A percentile compares a stretch with the other conserved stretches of the same genome.
Evolutionary conservation across 768 basidiomycete species (phyloP).

Genomic region (Russula earlei): DNA sequence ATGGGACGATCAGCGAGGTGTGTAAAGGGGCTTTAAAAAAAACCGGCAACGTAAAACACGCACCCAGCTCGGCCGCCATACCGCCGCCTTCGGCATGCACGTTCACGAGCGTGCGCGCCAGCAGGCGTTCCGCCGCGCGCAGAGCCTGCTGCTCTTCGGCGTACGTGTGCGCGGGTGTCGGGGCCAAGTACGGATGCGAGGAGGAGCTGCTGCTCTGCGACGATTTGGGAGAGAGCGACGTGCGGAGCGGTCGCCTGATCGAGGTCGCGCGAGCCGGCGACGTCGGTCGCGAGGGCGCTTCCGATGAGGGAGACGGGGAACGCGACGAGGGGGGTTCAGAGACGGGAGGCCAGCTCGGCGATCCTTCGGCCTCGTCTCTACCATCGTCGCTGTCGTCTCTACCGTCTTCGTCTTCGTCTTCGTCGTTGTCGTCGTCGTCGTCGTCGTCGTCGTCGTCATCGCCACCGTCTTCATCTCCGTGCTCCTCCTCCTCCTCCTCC

Average conservation of each 20-base stretch:
- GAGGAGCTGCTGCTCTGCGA: too few relatives aligned
- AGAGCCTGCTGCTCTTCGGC: constrained; percentile 30
- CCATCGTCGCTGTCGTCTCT: too few relatives aligned
- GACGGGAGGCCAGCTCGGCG: constrained; percentile 9
- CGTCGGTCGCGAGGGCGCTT: constrained; percentile 6
- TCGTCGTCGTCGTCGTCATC: too few relatives aligned
- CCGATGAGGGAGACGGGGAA: constrained; percentile 22
- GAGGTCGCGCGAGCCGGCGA: constrained; percentile 5
- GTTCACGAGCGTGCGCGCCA: constrained; percentile 37
- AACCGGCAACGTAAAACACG: background rate
- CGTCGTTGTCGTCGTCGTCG: constrained; percentile 18
- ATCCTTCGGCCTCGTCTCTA: background rate
- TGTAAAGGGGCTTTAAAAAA: background rate
- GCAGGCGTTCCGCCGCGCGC: constrained; percentile 32
- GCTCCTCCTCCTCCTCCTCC: too few relatives aligned
- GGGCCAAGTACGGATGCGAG: constrained; percentile 3
- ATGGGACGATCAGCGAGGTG: too few relatives aligned
- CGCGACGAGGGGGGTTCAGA: constrained; percentile 25
- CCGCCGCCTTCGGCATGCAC: constrained; percentile 38
- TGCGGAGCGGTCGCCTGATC: constrained; percentile 11
- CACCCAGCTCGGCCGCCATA: constrained; percentile 35
- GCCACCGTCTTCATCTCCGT: too few relatives aligned
- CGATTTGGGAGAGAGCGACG: constrained; percentile 11
- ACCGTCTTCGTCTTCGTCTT: constrained; percentile 1
- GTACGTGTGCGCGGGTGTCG: constrained; percentile 14